Base-by-base conservation (phyloP, 2,329 filamentous ascomycete genomes). In the Pseudogymnoascus sp. region DNA sequence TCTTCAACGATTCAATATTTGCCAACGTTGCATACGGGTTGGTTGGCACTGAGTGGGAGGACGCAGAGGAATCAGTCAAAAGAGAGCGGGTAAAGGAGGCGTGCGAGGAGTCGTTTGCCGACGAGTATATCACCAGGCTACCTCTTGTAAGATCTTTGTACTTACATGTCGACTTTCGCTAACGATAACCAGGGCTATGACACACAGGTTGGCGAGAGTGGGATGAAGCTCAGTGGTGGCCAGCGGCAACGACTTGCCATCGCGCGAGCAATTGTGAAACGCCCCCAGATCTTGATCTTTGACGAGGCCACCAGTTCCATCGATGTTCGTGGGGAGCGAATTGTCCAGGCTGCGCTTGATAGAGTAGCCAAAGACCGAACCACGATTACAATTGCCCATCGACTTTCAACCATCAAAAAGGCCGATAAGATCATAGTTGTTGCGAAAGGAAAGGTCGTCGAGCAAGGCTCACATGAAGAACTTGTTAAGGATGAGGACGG, bases 211-310 rank as follows among this genome's bases (percentile, higher is more conserved):
- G 91, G 91, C 1, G 90, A 93, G 71, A 83, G 83, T 29, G 91
- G 91, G 4, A 87, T 88, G 59, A 91, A 90, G 71, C 77, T 96
- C 1, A 91, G 88, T 10, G 89, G 90, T n/a, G 91, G 91, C 0
- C 91, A 96, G 73, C 84, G 90, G n/a, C 91, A 96, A 73, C 84
- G 91, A 4, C 81, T 96, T 23, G 88, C 89, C 1, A 92, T 91
- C 66, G 88, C 89, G 1, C 81, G 90, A 31, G 87, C 86, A 40
- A 90, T 93, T 65, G 81, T 93, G 57, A 85, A 87, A 64, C 80
- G 87, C 65, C 89, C 90, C 0, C 81, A 81, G 12, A 89, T 91
- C 42, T 78, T 91, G 2, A 86, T 93, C 37, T 78, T 95, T 6
- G 89, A 95, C 70, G 89, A 93, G 74, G 89, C 90, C 0, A 92